These are phyloP conservation scores for Misopates orontium DNA, from an alignment of 257 asterid genomes.

Conservation along the genomic window DNA sequence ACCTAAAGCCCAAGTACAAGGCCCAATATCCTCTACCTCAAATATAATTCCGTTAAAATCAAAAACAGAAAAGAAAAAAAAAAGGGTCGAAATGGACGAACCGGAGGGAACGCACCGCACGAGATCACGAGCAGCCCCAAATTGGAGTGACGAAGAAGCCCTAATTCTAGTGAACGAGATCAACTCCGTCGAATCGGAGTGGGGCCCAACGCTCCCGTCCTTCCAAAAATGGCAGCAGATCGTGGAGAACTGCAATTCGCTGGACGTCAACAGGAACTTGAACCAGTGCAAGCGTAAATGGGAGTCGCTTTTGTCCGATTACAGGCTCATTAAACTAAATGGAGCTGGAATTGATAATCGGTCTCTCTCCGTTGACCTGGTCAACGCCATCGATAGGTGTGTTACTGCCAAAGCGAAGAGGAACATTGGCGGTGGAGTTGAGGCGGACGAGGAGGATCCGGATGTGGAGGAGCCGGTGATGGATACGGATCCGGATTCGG, in stretches of 20 bases:
- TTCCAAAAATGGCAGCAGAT: conserved; percentile 97
- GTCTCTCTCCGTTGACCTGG: conserved; percentile 52
- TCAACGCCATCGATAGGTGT: conserved; percentile 52
- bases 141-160: conserved; percentile 73
- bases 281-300: conserved; percentile 84
- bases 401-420: conserved; percentile 28
- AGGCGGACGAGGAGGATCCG: conserved; percentile 22
- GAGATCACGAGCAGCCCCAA: conserved; percentile 84
- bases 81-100: conserved; percentile 48
- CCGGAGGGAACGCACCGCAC: conserved; percentile 62
- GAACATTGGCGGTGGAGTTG: conserved; percentile 15
- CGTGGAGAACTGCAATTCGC: conserved; percentile 73
- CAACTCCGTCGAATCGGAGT: conserved; percentile 69
- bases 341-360: conserved; percentile 30
- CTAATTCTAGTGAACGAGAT: conserved; percentile 69
- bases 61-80: not conserved
- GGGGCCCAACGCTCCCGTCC: conserved; percentile 70
- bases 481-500: conserved; percentile 66
- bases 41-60: conserved; percentile 5
- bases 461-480: conserved; percentile 37
- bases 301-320: conserved; percentile 54
- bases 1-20: too few relatives aligned
- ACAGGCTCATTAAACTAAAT: conserved; percentile 42
- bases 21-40: too few relatives aligned
- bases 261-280: conserved; percentile 63